A percentile compares a stretch with the other conserved stretches of the same genome.
Conservation (phyloP, 495 filamentous ascomycete species). For the Penicillium bovifimosum region DNA sequence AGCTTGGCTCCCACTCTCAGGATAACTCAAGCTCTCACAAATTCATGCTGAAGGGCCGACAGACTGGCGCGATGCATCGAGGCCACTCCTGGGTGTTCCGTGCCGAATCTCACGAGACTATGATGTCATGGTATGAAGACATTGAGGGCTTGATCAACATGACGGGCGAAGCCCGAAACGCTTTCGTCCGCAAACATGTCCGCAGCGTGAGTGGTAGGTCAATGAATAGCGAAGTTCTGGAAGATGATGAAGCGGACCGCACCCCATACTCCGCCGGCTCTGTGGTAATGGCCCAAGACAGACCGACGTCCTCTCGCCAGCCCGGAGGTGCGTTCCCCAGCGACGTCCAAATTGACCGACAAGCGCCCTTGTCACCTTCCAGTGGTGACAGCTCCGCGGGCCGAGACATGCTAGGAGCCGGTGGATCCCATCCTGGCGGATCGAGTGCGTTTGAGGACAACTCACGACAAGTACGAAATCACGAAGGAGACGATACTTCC, state of each 20-base stretch:
- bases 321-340: slow-evolving; percentile 89
- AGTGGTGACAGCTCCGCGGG: slow-evolving; percentile 67
- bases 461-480: slow-evolving; percentile 12
- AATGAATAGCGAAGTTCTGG: slow-evolving; percentile 65
- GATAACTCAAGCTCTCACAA: slow-evolving; percentile 89
- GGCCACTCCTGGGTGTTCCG: slow-evolving; percentile 98
- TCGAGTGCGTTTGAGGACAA: slow-evolving; percentile 24
- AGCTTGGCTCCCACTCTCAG: slow-evolving; percentile 85
- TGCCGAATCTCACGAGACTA: slow-evolving; percentile 89
- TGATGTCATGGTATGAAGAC: slow-evolving; percentile 95
- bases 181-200: slow-evolving; percentile 73
- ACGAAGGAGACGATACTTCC: slow-evolving; percentile 14
- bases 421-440: slow-evolving; percentile 48
- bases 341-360: slow-evolving; percentile 74
- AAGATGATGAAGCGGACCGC: slow-evolving; percentile 79
- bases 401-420: slow-evolving; percentile 54
- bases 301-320: slow-evolving; percentile 52
- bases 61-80: slow-evolving; percentile 88
- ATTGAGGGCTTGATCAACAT: slow-evolving; percentile 82
- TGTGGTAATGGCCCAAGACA: slow-evolving; percentile 40
- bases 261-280: slow-evolving; percentile 65
- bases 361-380: slow-evolving; percentile 67
- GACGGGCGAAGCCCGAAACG: slow-evolving; percentile 82
- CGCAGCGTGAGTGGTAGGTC: slow-evolving; percentile 68
- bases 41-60: slow-evolving; percentile 92